Evolutionary conservation across 106 monocot species (phyloP).

Genomic region (Dioscorea alata): DNA sequence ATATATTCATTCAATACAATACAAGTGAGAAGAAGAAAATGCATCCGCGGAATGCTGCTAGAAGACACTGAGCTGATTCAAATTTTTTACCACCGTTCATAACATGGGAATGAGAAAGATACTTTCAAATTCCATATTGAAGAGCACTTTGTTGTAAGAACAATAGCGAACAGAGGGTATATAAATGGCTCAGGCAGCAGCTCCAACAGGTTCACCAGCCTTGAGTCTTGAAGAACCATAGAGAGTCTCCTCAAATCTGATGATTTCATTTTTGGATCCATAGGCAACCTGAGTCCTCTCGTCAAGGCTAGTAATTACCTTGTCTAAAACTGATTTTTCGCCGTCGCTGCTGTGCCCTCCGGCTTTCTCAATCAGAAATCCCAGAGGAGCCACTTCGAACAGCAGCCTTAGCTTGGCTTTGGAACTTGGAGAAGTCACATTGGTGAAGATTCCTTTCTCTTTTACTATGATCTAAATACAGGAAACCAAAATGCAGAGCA

Average conservation of each 20-base stretch:
- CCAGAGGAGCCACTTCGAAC: constrained; percentile 92
- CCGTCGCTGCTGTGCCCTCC: constrained; percentile 97
- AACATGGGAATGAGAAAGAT: too few relatives aligned
- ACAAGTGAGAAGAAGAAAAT: too few relatives aligned
- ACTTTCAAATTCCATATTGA: background rate
- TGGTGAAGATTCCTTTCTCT: constrained; percentile 97
- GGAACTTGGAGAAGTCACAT: constrained; percentile 74
- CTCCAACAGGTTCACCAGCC: constrained; percentile 63
- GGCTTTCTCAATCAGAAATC: constrained; percentile 82
- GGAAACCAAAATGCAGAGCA: too few relatives aligned
- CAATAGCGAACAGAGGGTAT: background rate
- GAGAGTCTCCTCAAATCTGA: constrained; percentile 89
- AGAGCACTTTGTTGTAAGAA: background rate
- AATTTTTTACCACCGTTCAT: too few relatives aligned
- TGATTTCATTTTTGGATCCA: constrained; percentile 96
- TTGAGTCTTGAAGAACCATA: constrained; percentile 84
- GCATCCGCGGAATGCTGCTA: too few relatives aligned
- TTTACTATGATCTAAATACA: constrained; percentile 85
- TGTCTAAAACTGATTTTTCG: constrained; percentile 76
- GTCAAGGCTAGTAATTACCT: constrained; percentile 71
- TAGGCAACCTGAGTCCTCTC: constrained; percentile 92
- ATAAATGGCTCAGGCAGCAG: constrained; percentile 26
- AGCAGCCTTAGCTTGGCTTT: constrained; percentile 91
- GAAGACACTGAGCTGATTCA: too few relatives aligned
- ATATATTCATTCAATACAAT: too few relatives aligned